A percentile compares a stretch with the other conserved stretches of the same genome.
Evolutionary conservation across 495 filamentous ascomycete species (phyloP).

Genomic region (Pseudoneurospora amorphoporcata): DNA sequence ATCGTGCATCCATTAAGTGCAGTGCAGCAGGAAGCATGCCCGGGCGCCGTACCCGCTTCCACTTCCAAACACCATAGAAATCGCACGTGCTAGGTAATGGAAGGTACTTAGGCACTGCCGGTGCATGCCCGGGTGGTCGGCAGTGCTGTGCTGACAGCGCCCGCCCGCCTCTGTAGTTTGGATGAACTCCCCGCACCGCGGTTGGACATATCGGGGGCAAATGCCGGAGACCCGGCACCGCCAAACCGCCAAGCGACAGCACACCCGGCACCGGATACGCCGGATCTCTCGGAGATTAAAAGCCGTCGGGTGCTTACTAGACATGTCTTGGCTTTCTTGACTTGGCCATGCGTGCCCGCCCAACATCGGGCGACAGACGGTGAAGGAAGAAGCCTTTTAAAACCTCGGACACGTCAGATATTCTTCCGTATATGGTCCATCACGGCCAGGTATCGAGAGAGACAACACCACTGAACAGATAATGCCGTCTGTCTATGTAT

Average conservation of each 20-base stretch:
- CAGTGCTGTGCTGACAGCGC: background rate
- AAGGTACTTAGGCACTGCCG: background rate
- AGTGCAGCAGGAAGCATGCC: background rate
- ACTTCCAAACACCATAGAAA: too few species aligned
- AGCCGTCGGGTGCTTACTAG: background rate
- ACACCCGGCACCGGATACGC: background rate
- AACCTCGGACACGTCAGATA: background rate
- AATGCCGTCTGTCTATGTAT: background rate
- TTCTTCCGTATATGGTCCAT: background rate
- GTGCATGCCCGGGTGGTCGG: background rate
- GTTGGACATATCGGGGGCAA: background rate
- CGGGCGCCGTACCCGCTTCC: background rate
- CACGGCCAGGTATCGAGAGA: background rate
- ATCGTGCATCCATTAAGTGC: background rate
- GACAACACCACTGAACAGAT: background rate
- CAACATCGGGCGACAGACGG: background rate
- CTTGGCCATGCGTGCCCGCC: background rate
- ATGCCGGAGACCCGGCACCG: background rate
- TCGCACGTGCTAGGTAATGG: background rate
- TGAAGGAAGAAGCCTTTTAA: background rate
- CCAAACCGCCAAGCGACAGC: background rate
- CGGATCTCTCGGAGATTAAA: background rate
- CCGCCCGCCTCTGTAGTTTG: background rate
- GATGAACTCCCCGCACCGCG: background rate
- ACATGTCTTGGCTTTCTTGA: background rate